Evolutionary conservation across 1,284 basidiomycete species (phyloP), one percentile per base, ranked within the genome.

Genomic region (Pascua sp.): DNA sequence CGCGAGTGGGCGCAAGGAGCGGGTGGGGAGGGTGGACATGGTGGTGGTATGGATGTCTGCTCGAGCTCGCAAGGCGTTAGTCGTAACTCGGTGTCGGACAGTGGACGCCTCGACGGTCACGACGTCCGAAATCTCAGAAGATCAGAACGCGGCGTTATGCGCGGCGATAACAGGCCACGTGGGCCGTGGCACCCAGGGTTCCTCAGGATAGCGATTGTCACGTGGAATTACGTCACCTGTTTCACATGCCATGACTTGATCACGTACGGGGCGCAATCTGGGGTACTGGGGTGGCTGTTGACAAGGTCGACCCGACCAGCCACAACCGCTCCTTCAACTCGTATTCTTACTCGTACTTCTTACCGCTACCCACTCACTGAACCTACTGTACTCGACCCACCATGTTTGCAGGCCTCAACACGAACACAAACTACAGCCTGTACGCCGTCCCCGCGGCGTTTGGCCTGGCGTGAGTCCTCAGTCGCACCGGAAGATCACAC

Each of bases 361-460:
- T n/a, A n/a, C n/a, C n/a, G n/a, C n/a, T n/a, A n/a, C n/a, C n/a
- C n/a, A n/a, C n/a, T n/a, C n/a, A n/a, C 49, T 39, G 12, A 12
- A 18, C 32, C 45, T n/a, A 4, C 38, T 43, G 24, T 15, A 36
- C 42, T n/a, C 45, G 11, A 15, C 13, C 13, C 51, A 42, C 45
- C 12, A 54, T 54, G 52, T 45, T 59, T 41, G 52, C 48, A 17
- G 57, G 57, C 45, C 53, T 59, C 49, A 47, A 55, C 45, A 59
- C 57, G 1, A 38, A 38, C 11, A 55, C 48, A 47, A 69, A 69
- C 60, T 45, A 57, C 58, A 61, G 57, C 17, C 52, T 68, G 54
- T 69, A 68, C 56, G 65, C 68, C n/a, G 58, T 69, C 36, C 68
- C 68, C n/a, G 68, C 59, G 16, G 66, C 66, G 16, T 67, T 60